phyloP scores from a whole-genome alignment of 1,284 basidiomycete genomes.

The Pseudozyma pruni region DNA sequence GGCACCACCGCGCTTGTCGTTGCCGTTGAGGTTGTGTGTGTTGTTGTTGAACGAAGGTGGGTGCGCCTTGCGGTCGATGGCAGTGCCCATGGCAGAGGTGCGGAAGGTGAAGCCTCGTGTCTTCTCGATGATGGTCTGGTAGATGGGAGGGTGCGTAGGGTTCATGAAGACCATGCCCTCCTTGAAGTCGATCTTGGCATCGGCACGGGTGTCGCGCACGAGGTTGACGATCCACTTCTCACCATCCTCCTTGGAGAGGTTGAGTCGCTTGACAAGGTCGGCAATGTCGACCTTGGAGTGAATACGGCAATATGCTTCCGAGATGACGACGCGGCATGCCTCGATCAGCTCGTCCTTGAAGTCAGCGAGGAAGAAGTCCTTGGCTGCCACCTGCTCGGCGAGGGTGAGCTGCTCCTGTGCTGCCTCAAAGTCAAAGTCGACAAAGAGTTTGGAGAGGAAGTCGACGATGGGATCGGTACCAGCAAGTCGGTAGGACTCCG shows the following conservation, averaged over 20 bases:
- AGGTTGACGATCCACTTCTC: constrained; percentile 99
- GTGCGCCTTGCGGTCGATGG: constrained; percentile 74
- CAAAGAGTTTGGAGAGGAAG: constrained; percentile 91
- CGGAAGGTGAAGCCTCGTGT: constrained; percentile 90
- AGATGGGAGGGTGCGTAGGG: constrained; percentile 86
- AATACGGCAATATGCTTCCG: constrained; percentile 96
- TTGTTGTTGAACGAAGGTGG: constrained; percentile 50
- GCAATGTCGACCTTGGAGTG: constrained; percentile 95
- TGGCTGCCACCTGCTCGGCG: constrained; percentile 83
- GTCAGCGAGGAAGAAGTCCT: constrained; percentile 93
- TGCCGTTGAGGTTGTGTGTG: constrained; percentile 50
- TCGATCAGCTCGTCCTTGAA: constrained; percentile 94
- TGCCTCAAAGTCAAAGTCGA: constrained; percentile 89
- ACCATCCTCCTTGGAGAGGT: constrained; percentile 89
- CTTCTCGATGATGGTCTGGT: constrained; percentile 95
- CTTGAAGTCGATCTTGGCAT: constrained; percentile 96
- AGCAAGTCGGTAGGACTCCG: constrained; percentile 72
- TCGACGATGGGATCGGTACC: constrained; percentile 92
- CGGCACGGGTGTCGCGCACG: constrained; percentile 94
- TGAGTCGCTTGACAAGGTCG: constrained; percentile 92
- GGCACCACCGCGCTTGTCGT: constrained; percentile 49
- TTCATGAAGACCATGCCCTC: constrained; percentile 97
- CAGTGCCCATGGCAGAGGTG: constrained; percentile 88
- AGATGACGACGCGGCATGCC: constrained; percentile 92
- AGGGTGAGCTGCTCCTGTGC: constrained; percentile 83